Evolutionary conservation across 2,329 filamentous ascomycete species (phyloP).

Genomic region (Fragosphaeria purpurea): DNA sequence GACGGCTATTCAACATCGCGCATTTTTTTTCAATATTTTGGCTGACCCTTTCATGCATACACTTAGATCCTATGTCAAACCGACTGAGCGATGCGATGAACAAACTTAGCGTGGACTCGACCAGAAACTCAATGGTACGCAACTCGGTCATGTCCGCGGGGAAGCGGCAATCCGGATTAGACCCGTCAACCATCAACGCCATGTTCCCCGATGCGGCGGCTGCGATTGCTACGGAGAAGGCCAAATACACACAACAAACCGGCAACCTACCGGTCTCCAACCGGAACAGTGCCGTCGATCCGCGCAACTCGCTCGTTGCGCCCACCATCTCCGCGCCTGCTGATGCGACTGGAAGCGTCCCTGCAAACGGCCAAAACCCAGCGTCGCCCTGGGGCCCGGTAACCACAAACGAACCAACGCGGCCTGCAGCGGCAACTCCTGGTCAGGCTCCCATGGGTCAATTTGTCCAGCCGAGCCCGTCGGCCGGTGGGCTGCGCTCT

Average conservation of each 20-base stretch:
- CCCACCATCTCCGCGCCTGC: constrained; percentile 64
- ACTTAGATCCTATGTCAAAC: constrained; percentile 86
- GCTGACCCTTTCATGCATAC: no score
- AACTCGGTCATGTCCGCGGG: constrained; percentile 66
- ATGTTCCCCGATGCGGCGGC: constrained; percentile 99
- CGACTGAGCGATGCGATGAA: constrained; percentile 93
- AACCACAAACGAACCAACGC: constrained; percentile 60
- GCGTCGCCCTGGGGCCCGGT: constrained; percentile 66
- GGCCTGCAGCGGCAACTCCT: constrained; percentile 45
- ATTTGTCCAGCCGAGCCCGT: constrained; percentile 73
- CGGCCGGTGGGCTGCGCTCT: constrained; percentile 64
- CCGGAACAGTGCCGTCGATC: constrained; percentile 78
- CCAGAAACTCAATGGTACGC: constrained; percentile 76
- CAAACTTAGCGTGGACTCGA: constrained; percentile 80
- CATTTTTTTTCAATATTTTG: no score
- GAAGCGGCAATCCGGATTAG: constrained; percentile 91
- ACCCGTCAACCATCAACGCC: constrained; percentile 86
- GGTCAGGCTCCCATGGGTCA: constrained; percentile 86
- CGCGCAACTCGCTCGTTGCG: constrained; percentile 63
- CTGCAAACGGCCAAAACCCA: constrained; percentile 55
- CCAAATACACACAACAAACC: constrained; percentile 91
- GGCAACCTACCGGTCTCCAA: constrained; percentile 84
- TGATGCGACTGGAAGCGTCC: constrained; percentile 50
- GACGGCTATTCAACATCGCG: constrained; percentile 14
- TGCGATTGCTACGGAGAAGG: constrained; percentile 97